Evolutionary conservation across 257 asterid genomes (phyloP).

Genomic region (Solanum clarkiae): DNA sequence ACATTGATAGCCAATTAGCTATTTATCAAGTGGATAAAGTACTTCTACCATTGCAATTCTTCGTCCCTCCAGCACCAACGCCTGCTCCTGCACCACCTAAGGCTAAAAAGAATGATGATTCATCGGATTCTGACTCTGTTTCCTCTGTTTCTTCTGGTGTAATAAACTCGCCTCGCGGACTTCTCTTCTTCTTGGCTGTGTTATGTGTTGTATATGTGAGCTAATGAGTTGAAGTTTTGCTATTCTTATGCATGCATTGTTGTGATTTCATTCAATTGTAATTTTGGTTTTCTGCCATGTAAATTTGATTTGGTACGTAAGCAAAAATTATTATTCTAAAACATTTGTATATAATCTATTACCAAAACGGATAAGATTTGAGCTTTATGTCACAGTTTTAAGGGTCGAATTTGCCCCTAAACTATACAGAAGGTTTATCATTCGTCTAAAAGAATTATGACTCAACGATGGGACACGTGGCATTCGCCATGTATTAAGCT

Average conservation of each 20-base stretch:
- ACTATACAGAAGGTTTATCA: neutral
- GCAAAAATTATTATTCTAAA: neutral
- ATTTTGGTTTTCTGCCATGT: neutral
- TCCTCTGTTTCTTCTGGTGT: conserved; percentile 19
- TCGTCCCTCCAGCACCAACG: conserved; percentile 31
- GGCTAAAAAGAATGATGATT: conserved; percentile 8
- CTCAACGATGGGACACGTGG: neutral
- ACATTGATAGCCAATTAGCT: conserved; percentile 33
- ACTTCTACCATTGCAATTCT: conserved; percentile 34
- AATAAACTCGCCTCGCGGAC: neutral
- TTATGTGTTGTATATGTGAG: neutral
- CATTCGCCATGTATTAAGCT: neutral
- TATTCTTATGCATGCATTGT: neutral
- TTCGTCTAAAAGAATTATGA: neutral
- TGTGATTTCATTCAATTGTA: neutral
- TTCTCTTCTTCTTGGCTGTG: neutral
- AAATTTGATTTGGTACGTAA: neutral
- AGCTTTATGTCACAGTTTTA: neutral
- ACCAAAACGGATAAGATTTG: neutral
- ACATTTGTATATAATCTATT: neutral
- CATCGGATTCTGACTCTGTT: neutral
- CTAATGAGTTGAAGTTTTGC: neutral
- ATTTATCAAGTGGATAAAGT: conserved; percentile 39
- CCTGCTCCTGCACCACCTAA: conserved; percentile 40
- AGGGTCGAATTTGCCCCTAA: neutral